These are phyloP conservation scores for Pseudocercospora musae DNA, from an alignment of 2,329 filamentous ascomycete genomes.

Conservation along the genomic window DNA sequence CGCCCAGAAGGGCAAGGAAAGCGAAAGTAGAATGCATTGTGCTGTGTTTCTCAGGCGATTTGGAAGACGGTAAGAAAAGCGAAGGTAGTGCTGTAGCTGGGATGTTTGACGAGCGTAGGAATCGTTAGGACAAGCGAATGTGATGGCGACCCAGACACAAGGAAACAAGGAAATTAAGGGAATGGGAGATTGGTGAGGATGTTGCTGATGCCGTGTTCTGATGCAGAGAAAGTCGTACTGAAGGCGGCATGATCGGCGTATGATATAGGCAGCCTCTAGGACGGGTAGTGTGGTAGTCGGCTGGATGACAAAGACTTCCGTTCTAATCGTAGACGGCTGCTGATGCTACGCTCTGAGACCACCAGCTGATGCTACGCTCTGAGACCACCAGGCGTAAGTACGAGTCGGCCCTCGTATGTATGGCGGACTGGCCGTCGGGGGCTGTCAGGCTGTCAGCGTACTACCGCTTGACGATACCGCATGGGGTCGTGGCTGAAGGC, in stretches of 20 bases:
- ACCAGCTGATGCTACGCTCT: slow-evolving; percentile 4
- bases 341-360: slow-evolving; percentile 4
- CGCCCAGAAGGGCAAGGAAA: not conserved
- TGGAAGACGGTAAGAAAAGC: not conserved
- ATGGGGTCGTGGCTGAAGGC: not conserved
- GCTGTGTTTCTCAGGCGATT: not conserved
- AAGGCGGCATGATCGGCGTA: not conserved
- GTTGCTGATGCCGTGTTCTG: slow-evolving; percentile 2
- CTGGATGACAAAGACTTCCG: not conserved
- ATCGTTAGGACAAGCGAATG: slow-evolving; percentile 4
- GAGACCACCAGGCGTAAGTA: not conserved
- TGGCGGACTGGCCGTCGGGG: not conserved
- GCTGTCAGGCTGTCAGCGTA: not conserved
- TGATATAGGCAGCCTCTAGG: not conserved
- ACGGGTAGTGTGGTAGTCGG: not conserved
- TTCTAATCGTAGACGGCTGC: not conserved
- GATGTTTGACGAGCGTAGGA: not conserved
- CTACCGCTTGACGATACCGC: slow-evolving; percentile 2
- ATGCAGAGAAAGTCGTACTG: not conserved
- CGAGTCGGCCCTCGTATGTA: not conserved
- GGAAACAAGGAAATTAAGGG: slow-evolving; percentile 1
- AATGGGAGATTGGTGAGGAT: not conserved
- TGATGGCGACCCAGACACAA: slow-evolving; percentile 1
- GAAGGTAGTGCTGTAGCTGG: not conserved
- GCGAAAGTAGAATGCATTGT: not conserved